Percentiles rank a stretch among this genome's conserved stretches.
Evolutionary conservation across 352 stramenopile genomes (phyloP).

Genomic region (Pythium myriotylum): DNA sequence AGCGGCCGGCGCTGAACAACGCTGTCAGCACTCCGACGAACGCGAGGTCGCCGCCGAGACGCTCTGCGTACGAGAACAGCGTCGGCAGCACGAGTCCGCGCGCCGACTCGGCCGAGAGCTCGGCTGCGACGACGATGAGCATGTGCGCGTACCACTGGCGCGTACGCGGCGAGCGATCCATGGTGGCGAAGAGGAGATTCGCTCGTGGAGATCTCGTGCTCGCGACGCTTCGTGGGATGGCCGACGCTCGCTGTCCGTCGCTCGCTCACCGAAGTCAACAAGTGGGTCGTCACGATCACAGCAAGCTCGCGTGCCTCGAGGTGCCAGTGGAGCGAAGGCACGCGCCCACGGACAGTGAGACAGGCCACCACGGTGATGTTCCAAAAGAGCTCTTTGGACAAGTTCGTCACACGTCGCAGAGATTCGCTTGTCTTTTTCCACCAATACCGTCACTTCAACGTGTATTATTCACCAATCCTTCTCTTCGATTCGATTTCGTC

Average conservation of each 20-base stretch:
- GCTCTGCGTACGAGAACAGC: slow-evolving; percentile 63
- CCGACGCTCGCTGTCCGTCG: neutral
- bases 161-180: too few relatives aligned
- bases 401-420: slow-evolving; percentile 8
- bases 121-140: slow-evolving; percentile 52
- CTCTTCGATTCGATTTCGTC: too few relatives aligned
- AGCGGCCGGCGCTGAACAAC: slow-evolving; percentile 60
- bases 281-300: neutral
- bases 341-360: neutral
- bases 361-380: too few relatives aligned
- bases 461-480: too few relatives aligned
- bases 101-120: slow-evolving; percentile 63
- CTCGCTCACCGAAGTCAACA: neutral
- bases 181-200: too few relatives aligned
- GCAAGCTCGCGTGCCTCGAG: neutral
- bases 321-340: neutral
- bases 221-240: too few relatives aligned
- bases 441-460: neutral
- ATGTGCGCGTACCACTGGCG: slow-evolving; percentile 59
- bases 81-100: slow-evolving; percentile 68
- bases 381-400: too few relatives aligned
- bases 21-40: slow-evolving; percentile 64
- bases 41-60: slow-evolving; percentile 55
- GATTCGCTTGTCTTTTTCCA: neutral
- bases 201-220: too few relatives aligned